Percentiles rank a stretch among this genome's conserved stretches.
Evolutionary conservation across 1,284 basidiomycete species (phyloP).

Genomic region (Mycosarcoma maydis): DNA sequence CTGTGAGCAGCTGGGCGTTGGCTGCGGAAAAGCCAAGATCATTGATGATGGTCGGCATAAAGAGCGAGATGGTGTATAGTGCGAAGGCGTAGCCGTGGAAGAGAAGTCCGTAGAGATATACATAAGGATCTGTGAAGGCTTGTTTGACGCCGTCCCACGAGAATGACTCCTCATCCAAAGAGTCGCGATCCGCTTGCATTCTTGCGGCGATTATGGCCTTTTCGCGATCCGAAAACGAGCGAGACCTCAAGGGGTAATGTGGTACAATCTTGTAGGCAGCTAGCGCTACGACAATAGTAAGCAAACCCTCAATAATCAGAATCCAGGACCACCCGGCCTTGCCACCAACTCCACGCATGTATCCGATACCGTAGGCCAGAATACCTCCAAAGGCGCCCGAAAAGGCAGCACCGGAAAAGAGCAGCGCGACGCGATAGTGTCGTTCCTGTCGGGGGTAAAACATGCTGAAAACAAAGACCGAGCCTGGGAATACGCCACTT

Average conservation of each 20-base stretch:
- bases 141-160: constrained; percentile 63
- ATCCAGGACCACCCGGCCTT: constrained; percentile 69
- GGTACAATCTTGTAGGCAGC: constrained; percentile 73
- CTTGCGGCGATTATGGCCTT: constrained; percentile 70
- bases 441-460: constrained; percentile 74
- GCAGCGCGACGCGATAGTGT: constrained; percentile 74
- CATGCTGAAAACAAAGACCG: constrained; percentile 74
- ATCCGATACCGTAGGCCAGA: constrained; percentile 73
- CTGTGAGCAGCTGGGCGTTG: constrained; percentile 75
- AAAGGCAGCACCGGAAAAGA: constrained; percentile 63
- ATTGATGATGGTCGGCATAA: constrained; percentile 72
- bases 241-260: constrained; percentile 73
- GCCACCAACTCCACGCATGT: constrained; percentile 74
- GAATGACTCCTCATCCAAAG: constrained; percentile 68
- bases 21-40: constrained; percentile 73
- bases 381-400: constrained; percentile 60
- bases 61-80: constrained; percentile 55
- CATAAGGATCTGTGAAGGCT: constrained; percentile 73
- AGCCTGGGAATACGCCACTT: constrained; percentile 71
- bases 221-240: constrained; percentile 71
- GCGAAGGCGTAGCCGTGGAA: constrained; percentile 74
- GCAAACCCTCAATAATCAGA: constrained; percentile 74
- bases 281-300: constrained; percentile 71
- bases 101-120: constrained; percentile 75
- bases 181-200: constrained; percentile 72